phyloP scores from a whole-genome alignment of 2,329 filamentous ascomycete genomes.

The Hypoxylon sp. region DNA sequence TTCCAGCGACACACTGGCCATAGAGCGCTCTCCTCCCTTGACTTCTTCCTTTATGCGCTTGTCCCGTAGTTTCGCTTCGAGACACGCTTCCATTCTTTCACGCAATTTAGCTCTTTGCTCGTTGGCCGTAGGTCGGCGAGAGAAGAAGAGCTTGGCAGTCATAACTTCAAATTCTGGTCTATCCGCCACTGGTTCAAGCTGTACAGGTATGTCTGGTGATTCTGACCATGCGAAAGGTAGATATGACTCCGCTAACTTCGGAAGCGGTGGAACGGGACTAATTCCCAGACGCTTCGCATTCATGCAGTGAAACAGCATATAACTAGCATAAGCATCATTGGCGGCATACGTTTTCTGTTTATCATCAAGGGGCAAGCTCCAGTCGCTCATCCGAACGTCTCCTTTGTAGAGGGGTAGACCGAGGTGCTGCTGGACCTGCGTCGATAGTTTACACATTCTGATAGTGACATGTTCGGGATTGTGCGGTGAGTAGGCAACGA shows the following conservation, averaged over 20 bases:
- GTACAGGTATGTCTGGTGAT: background rate
- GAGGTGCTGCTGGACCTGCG: slow-evolving; percentile 43
- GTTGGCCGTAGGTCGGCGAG: background rate
- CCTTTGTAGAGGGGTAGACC: slow-evolving; percentile 47
- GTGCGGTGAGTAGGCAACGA: slow-evolving; percentile 30
- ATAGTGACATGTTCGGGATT: slow-evolving; percentile 34
- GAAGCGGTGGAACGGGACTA: slow-evolving; percentile 41
- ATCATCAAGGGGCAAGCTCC: slow-evolving; percentile 38
- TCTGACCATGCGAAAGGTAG: slow-evolving; percentile 4
- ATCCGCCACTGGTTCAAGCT: background rate
- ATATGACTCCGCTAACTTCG: slow-evolving; percentile 41
- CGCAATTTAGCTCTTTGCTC: background rate
- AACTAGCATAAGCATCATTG: slow-evolving; percentile 48
- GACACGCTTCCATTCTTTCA: background rate
- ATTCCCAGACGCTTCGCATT: slow-evolving; percentile 45
- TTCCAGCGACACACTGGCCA: background rate
- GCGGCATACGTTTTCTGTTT: slow-evolving; percentile 45
- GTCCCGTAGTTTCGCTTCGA: background rate
- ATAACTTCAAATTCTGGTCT: background rate
- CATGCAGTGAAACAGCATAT: slow-evolving; percentile 50
- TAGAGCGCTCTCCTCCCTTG: background rate
- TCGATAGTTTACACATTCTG: slow-evolving; percentile 34
- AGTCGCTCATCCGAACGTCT: slow-evolving; percentile 41
- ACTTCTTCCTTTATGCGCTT: background rate
- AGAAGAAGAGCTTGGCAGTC: background rate